phyloP scores from a whole-genome alignment of 768 basidiomycete species.

The Hydnum rufescens region DNA sequence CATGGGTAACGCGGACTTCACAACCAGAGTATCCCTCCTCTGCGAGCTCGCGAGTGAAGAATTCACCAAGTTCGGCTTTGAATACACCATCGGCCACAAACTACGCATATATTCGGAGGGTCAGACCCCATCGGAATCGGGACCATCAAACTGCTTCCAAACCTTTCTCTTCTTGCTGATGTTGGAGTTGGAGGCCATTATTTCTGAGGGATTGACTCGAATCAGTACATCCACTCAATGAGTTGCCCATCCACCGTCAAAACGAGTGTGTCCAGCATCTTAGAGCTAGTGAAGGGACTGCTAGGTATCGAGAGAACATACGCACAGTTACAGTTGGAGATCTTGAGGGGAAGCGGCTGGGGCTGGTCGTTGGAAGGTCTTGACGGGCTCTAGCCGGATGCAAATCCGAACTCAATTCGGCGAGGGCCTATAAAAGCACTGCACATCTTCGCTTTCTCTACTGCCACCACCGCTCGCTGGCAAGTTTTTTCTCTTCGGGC shows the following conservation, averaged over 20 bases:
- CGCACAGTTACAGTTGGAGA: too few relatives aligned
- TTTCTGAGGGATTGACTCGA: conserved; percentile 15
- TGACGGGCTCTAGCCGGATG: too few relatives aligned
- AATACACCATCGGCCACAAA: conserved; percentile 97
- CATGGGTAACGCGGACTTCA: conserved; percentile 98
- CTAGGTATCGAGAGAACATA: not conserved
- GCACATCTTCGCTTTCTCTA: too few relatives aligned
- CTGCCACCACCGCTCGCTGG: too few relatives aligned
- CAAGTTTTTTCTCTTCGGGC: too few relatives aligned
- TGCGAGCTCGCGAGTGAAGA: conserved; percentile 94
- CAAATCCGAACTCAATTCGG: too few relatives aligned
- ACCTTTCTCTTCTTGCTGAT: conserved; percentile 94
- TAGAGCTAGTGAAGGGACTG: not conserved
- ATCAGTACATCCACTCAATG: not conserved
- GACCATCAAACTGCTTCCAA: not conserved
- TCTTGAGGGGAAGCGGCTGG: too few relatives aligned
- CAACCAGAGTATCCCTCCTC: conserved; percentile 99
- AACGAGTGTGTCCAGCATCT: not conserved
- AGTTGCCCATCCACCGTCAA: not conserved
- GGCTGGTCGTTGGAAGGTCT: too few relatives aligned
- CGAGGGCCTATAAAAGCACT: too few relatives aligned
- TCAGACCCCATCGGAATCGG: not conserved
- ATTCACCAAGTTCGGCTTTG: conserved; percentile 97
- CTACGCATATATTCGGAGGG: conserved; percentile 14
- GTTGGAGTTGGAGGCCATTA: conserved; percentile 36